Evolutionary conservation across 1,284 basidiomycete species (phyloP).

Genomic region (Melampsora larici-populina): DNA sequence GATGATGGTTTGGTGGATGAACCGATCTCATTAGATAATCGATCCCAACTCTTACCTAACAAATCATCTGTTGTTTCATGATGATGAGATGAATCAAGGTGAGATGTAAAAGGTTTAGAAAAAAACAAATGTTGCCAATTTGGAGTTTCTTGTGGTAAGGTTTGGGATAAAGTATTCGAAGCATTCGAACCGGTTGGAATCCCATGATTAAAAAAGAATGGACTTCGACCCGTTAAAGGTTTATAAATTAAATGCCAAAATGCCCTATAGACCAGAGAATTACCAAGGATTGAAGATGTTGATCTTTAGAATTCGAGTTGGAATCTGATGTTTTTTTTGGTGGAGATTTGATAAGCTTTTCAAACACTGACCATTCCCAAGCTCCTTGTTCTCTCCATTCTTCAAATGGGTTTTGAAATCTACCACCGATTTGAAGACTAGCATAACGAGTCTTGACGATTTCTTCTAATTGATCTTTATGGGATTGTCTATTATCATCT

Average conservation of each 20-base stretch:
- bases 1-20: not conserved
- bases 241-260: constrained; percentile 48
- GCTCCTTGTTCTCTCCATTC: constrained; percentile 60
- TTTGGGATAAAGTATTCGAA: constrained; percentile 51
- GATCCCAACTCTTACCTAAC: not conserved
- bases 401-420: constrained; percentile 55
- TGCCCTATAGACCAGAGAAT: constrained; percentile 22
- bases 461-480: not conserved
- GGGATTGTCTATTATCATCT: not conserved
- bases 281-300: constrained; percentile 26
- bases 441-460: not conserved
- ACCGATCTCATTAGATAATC: not conserved
- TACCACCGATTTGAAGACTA: constrained; percentile 1
- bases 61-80: not conserved
- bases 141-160: constrained; percentile 52
- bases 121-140: constrained; percentile 52
- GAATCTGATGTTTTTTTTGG: not conserved
- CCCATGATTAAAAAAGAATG: constrained; percentile 46
- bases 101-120: not conserved
- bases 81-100: not conserved
- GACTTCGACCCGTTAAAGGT: constrained; percentile 43
- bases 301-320: not conserved
- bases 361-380: constrained; percentile 47
- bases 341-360: not conserved
- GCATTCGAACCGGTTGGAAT: constrained; percentile 47